Conservation (phyloP, 306 rosid species). For the Bauhinia variegata region DNA sequence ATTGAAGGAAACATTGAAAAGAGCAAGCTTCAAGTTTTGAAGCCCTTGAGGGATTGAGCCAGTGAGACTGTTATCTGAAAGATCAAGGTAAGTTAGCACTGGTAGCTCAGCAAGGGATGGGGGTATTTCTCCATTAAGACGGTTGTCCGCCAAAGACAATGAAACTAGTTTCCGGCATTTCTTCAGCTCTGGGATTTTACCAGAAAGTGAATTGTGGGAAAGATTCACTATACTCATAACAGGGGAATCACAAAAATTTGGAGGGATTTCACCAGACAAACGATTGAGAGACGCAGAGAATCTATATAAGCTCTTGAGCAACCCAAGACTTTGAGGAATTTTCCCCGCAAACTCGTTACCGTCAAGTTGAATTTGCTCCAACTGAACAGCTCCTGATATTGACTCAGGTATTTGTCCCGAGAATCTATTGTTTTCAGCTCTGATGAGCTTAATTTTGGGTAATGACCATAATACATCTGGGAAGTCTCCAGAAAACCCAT, state of each 20-base stretch:
- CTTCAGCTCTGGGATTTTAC: conserved; percentile 72
- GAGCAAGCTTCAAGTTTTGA: conserved; percentile 93
- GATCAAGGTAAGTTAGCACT: conserved; percentile 92
- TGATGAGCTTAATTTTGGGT: conserved; percentile 77
- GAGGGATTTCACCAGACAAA: conserved; percentile 79
- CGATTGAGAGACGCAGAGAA: conserved; percentile 86
- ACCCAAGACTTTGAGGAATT: conserved; percentile 82
- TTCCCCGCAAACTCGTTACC: conserved; percentile 67
- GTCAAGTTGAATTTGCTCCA: conserved; percentile 97
- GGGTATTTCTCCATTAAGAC: conserved; percentile 73
- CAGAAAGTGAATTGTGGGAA: conserved; percentile 86
- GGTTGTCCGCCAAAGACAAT: conserved; percentile 79
- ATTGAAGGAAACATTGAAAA: conserved; percentile 91
- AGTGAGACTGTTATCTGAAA: conserved; percentile 87
- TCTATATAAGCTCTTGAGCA: conserved; percentile 78
- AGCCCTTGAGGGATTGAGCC: conserved; percentile 88
- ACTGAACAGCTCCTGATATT: conserved; percentile 69
- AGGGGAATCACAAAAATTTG: conserved; percentile 91
- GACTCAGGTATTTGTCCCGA: conserved; percentile 86
- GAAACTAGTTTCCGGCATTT: conserved; percentile 86
- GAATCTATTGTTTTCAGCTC: conserved; percentile 88
- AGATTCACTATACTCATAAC: conserved; percentile 91
- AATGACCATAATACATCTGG: conserved; percentile 74
- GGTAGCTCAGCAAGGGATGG: conserved; percentile 79
- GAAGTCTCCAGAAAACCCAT: conserved; percentile 76